Evolutionary conservation across 192 early-diverging fungal species (phyloP).

Genomic region (Spizellomyces sp.): DNA sequence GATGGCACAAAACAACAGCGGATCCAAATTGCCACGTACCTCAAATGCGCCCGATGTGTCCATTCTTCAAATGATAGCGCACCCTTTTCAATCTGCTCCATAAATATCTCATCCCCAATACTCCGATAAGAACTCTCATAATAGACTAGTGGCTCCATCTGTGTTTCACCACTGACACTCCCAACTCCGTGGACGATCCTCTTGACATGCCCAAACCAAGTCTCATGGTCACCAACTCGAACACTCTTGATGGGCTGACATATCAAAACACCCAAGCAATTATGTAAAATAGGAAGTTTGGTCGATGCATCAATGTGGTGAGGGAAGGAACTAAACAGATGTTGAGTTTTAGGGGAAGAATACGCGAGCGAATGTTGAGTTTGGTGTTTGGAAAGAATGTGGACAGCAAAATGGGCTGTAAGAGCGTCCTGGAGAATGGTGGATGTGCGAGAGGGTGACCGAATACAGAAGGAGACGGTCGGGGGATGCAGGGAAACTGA

Average conservation of each 20-base stretch:
- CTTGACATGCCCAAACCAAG: constrained; percentile 62
- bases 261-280: constrained; percentile 60
- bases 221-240: constrained; percentile 63
- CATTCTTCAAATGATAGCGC: constrained; percentile 37
- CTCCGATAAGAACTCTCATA: constrained; percentile 36
- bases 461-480: constrained; percentile 63
- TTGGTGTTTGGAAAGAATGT: constrained; percentile 60
- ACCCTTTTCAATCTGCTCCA: constrained; percentile 32
- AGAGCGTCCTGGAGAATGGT: constrained; percentile 47
- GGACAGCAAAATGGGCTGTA: constrained; percentile 55
- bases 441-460: constrained; percentile 63
- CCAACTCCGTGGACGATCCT: constrained; percentile 58
- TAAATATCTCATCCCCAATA: constrained; percentile 46
- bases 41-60: constrained; percentile 43
- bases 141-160: constrained; percentile 39
- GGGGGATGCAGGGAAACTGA: constrained; percentile 67
- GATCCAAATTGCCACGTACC: constrained; percentile 1
- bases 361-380: constrained; percentile 59
- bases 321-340: constrained; percentile 23
- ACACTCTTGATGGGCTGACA: constrained; percentile 53
- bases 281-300: constrained; percentile 54
- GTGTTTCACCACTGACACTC: constrained; percentile 19
- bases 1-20: not conserved
- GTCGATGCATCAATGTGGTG: constrained; percentile 43
- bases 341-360: constrained; percentile 55